Evolutionary conservation across 2,329 filamentous ascomycete species (phyloP).

Genomic region (Cucurbitaria berberidis): DNA sequence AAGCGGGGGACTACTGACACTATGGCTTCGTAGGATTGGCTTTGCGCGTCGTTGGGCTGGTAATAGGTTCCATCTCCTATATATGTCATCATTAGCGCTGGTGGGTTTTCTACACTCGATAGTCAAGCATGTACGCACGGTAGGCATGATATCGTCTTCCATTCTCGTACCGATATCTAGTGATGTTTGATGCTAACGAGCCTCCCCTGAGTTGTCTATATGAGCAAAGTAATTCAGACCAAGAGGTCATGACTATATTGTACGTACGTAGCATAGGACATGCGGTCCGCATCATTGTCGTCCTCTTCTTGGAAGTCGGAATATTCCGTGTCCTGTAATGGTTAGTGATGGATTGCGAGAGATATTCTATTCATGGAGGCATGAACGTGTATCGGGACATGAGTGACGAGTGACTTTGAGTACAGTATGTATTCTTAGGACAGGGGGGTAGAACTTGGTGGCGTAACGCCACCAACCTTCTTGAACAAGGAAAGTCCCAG

Average conservation of each 20-base stretch:
- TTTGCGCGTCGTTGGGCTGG: slow-evolving; percentile 42
- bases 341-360: too few species aligned
- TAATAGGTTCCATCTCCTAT: slow-evolving; percentile 44
- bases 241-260: not conserved
- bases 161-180: slow-evolving; percentile 49
- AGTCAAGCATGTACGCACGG: slow-evolving; percentile 20
- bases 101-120: not conserved
- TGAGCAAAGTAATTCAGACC: not conserved
- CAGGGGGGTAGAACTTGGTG: too few species aligned
- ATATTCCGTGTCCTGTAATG: slow-evolving; percentile 33
- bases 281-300: slow-evolving; percentile 32
- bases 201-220: slow-evolving; percentile 30
- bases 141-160: slow-evolving; percentile 45
- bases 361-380: too few species aligned
- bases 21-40: slow-evolving; percentile 36
- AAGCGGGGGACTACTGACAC: slow-evolving; percentile 20
- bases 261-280: slow-evolving; percentile 35
- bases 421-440: too few species aligned
- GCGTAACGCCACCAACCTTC: too few species aligned
- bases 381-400: too few species aligned
- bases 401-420: too few species aligned
- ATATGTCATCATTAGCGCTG: not conserved
- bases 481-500: too few species aligned
- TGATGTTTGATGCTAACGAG: slow-evolving; percentile 49
- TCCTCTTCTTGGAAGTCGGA: slow-evolving; percentile 29